Base-by-base conservation (phyloP, 129 eudicot species). In the Deinandra increscens region DNA sequence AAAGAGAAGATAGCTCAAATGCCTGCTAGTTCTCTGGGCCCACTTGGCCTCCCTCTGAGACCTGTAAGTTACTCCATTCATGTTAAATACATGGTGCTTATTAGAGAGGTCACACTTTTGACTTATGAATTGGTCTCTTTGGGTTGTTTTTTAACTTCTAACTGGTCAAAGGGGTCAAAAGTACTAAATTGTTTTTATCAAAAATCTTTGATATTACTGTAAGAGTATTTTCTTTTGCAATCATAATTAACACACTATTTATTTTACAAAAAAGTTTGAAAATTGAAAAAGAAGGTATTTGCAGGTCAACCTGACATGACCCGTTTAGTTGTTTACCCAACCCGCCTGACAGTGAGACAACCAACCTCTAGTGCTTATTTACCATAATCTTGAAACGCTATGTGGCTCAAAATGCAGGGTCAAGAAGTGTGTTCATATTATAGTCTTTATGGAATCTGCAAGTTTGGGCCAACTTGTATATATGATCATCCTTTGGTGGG, bases 401-500 rank as follows among this genome's bases (percentile, higher is more conserved):
- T 18, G 11, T 36, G 17, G 48, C 41, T 53, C 17, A 3, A 42
- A 48, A 66, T 91, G 79, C 86, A 91, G 97, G 97, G 96, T 41
- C 84, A 84, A 42, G 82, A 86, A 22, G 78, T 82, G 51, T 91
- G 97, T 55, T 83, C 84, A 8, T 63, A 78, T 75, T 91, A 88
- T 73, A 84, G 78, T 71, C 67, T 72, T 2, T 85, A 91, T 48
- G 97, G 97, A 13, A 60, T 84, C 11, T 91, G 97, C 87, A 88
- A 91, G 69, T 88, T 77, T 49, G 96, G 97, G 20, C 96, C 93
- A n/a, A 81, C 90, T 20, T 91, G 97, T 80, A 81, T 78, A 88
- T 91, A 69, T 39, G 91, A 91, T 74, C 97, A 91, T 83, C 97
- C 97, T 5, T 17, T 88, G 64, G 31, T 82, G 56, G 91, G 97